A percentile compares a stretch with the other conserved stretches of the same genome.
Evolutionary conservation across 2,329 filamentous ascomycete genomes (phyloP).

Genomic region (Mollisiaceae sp.): DNA sequence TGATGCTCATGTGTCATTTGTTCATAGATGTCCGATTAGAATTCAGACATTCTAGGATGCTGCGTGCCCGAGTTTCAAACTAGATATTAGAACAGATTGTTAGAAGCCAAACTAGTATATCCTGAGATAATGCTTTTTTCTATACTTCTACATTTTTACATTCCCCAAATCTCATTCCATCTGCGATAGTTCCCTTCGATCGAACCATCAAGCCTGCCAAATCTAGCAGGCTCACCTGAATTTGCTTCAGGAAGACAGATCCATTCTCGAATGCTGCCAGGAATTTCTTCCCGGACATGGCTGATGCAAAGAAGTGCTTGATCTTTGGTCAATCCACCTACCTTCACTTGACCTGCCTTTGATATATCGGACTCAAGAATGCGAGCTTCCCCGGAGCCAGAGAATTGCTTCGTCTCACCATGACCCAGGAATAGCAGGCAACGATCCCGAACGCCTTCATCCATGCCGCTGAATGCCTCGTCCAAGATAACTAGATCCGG

Average conservation of each 20-base stretch:
- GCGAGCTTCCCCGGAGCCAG: slow-evolving; percentile 13
- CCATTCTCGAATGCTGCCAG: slow-evolving; percentile 81
- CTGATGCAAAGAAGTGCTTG: slow-evolving; percentile 93
- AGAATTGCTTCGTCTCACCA: slow-evolving; percentile 58
- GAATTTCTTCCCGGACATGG: slow-evolving; percentile 89
- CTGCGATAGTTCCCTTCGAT: slow-evolving; percentile 59
- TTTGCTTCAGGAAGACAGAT: slow-evolving; percentile 82
- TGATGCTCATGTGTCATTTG: too few species aligned
- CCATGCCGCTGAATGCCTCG: slow-evolving; percentile 87
- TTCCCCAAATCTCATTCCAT: slow-evolving; percentile 71
- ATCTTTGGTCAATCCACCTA: slow-evolving; percentile 67
- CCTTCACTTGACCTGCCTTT: slow-evolving; percentile 51
- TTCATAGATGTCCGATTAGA: too few species aligned
- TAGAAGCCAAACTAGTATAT: too few species aligned
- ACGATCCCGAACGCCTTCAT: slow-evolving; percentile 80
- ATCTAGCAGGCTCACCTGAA: slow-evolving; percentile 62
- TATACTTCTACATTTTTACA: slow-evolving; percentile 25
- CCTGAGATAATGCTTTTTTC: background rate
- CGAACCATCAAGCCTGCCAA: slow-evolving; percentile 67
- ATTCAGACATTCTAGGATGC: too few species aligned
- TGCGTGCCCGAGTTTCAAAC: too few species aligned
- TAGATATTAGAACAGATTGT: too few species aligned
- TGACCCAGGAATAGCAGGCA: slow-evolving; percentile 80
- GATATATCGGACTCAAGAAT: slow-evolving; percentile 54
- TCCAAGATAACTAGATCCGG: slow-evolving; percentile 85